Percentiles rank a stretch among this genome's conserved stretches.
Evolutionary conservation across 441 rosid species (phyloP).

Genomic region (Gossypium schwendimanii): DNA sequence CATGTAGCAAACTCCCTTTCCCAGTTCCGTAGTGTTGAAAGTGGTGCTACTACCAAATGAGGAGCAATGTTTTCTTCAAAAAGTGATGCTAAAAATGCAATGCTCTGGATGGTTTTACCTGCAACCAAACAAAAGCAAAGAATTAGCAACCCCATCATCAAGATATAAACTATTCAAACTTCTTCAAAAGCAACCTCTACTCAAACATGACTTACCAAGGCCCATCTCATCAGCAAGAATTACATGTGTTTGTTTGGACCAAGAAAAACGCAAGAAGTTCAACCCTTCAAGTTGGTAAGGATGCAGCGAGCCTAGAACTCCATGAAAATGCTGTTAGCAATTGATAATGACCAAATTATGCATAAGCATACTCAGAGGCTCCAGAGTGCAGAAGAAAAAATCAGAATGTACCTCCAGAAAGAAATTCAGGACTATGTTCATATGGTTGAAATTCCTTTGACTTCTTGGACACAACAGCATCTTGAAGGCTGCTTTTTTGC

Average conservation of each 20-base stretch:
- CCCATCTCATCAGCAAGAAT: constrained; percentile 99
- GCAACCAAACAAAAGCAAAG: constrained; percentile 21
- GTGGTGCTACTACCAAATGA: constrained; percentile 95
- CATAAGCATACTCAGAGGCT: background rate
- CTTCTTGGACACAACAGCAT: constrained; percentile 48
- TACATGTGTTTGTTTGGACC: constrained; percentile 96
- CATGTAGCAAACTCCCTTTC: constrained; percentile 96
- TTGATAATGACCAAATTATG: constrained; percentile 17
- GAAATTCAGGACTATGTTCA: constrained; percentile 84
- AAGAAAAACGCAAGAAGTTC: constrained; percentile 89
- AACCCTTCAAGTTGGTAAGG: constrained; percentile 98
- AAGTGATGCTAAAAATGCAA: constrained; percentile 94
- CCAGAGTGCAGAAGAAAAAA: background rate
- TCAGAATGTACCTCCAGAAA: constrained; percentile 64
- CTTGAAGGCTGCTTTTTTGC: constrained; percentile 40
- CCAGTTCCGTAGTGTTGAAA: constrained; percentile 96
- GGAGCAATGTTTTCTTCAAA: constrained; percentile 56
- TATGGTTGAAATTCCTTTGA: constrained; percentile 77
- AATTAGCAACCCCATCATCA: background rate
- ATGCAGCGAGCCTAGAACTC: constrained; percentile 75
- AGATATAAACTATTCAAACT: background rate
- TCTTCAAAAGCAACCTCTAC: background rate
- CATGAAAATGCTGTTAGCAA: constrained; percentile 23
- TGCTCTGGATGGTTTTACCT: constrained; percentile 99
- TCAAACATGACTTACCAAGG: constrained; percentile 52